Percentiles rank a stretch among this genome's conserved stretches.
Evolutionary conservation across 2,329 filamentous ascomycete genomes (phyloP).

Genomic region (Aspergillus awamori): DNA sequence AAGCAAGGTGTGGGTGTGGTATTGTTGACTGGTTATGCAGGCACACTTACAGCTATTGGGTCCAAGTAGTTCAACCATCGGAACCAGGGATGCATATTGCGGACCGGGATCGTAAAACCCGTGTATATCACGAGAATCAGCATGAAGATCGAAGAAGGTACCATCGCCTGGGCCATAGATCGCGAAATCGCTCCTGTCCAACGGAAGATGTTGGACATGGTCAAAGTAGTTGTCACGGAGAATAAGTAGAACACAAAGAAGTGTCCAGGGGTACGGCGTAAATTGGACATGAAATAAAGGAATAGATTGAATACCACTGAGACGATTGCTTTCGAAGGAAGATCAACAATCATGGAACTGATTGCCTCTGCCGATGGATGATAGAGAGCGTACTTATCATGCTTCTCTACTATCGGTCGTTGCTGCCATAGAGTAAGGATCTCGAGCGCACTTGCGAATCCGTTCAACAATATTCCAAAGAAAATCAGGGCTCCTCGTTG

Average conservation of each 20-base stretch:
- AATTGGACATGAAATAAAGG: constrained; percentile 84
- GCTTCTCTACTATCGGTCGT: constrained; percentile 90
- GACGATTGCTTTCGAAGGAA: constrained; percentile 78
- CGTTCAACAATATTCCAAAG: constrained; percentile 83
- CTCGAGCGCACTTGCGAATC: constrained; percentile 75
- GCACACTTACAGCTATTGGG: constrained; percentile 59
- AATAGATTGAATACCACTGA: constrained; percentile 74
- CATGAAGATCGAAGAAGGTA: constrained; percentile 56
- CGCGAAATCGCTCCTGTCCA: constrained; percentile 74
- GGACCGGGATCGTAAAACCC: constrained; percentile 48
- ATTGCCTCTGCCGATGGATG: constrained; percentile 88
- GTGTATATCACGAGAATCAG: constrained; percentile 52
- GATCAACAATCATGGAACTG: constrained; percentile 80
- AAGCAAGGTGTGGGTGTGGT: not conserved
- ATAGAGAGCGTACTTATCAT: constrained; percentile 81
- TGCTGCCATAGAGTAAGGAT: constrained; percentile 85
- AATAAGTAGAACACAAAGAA: constrained; percentile 88
- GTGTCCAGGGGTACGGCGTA: constrained; percentile 70
- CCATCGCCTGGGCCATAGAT: constrained; percentile 62
- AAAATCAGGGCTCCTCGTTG: constrained; percentile 76
- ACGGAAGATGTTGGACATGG: constrained; percentile 86
- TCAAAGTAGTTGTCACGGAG: constrained; percentile 70
- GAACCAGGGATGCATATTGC: constrained; percentile 78
- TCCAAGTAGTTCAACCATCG: constrained; percentile 82
- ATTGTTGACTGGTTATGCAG: not conserved